A percentile compares a stretch with the other conserved stretches of the same genome.
Evolutionary conservation across 805 yeast genomes (phyloP).

Genomic region (Candida khao-thaluensis): DNA sequence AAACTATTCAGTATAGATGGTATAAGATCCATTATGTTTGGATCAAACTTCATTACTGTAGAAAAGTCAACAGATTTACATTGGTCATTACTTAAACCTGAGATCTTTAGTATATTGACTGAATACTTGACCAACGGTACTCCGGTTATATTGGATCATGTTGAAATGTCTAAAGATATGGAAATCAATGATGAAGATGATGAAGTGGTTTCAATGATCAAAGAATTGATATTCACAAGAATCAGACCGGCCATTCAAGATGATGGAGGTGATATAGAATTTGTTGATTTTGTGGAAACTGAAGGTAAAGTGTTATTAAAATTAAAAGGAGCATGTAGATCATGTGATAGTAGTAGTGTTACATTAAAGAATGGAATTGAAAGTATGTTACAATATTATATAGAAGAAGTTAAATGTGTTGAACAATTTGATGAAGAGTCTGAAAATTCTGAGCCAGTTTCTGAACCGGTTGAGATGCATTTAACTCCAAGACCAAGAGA

Average conservation of each 20-base stretch:
- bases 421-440: conserved; percentile 42
- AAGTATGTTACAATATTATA: conserved; percentile 66
- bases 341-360: conserved; percentile 66
- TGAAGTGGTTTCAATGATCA: conserved; percentile 64
- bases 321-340: conserved; percentile 68
- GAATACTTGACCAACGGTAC: conserved; percentile 56
- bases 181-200: conserved; percentile 59
- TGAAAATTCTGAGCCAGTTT: too few relatives aligned
- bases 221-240: conserved; percentile 66
- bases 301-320: conserved; percentile 58
- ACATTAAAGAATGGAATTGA: conserved; percentile 70
- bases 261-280: conserved; percentile 74
- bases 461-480: conserved; percentile 7
- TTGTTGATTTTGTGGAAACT: conserved; percentile 53
- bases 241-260: conserved; percentile 74
- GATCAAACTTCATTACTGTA: conserved; percentile 79
- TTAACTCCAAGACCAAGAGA: conserved; percentile 28
- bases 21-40: conserved; percentile 72
- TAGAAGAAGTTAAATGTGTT: conserved; percentile 64
- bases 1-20: conserved; percentile 77
- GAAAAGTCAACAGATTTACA: conserved; percentile 57
- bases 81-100: conserved; percentile 67
- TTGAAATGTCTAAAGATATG: conserved; percentile 35
- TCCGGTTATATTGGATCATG: conserved; percentile 46
- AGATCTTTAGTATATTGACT: conserved; percentile 57